Evolutionary conservation across 495 filamentous ascomycete genomes (phyloP).

Genomic region (Penicillium paradoxum): DNA sequence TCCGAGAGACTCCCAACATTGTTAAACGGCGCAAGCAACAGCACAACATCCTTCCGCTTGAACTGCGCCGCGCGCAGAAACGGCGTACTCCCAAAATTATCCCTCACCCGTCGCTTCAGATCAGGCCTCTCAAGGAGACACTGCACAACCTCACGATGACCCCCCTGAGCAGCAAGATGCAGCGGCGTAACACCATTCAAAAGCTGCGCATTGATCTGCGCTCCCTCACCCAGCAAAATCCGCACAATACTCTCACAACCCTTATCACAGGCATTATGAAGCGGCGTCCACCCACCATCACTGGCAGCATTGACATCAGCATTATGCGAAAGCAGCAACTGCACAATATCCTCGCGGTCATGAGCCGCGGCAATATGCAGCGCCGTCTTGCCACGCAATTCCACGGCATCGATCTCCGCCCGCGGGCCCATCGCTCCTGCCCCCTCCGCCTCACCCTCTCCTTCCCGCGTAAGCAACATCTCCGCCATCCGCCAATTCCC

Average conservation of each 20-base stretch:
- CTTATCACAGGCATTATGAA: constrained; percentile 59
- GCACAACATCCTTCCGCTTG: constrained; percentile 52
- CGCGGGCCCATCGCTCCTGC: constrained; percentile 39
- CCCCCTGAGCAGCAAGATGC: constrained; percentile 57
- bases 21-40: constrained; percentile 51
- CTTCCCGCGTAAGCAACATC: constrained; percentile 48
- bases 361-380: constrained; percentile 56
- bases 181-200: constrained; percentile 59
- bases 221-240: constrained; percentile 46
- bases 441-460: constrained; percentile 46
- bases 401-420: constrained; percentile 48
- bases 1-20: constrained; percentile 47
- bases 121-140: constrained; percentile 45
- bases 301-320: constrained; percentile 53
- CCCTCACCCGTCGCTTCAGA: constrained; percentile 44
- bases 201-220: constrained; percentile 51
- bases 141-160: constrained; percentile 53
- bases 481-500: constrained; percentile 53
- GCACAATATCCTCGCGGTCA: constrained; percentile 50
- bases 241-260: constrained; percentile 46
- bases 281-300: constrained; percentile 59
- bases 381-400: constrained; percentile 54
- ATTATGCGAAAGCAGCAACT: constrained; percentile 47
- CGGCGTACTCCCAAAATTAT: constrained; percentile 59
- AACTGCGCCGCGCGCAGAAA: constrained; percentile 57